Conservation (phyloP, 192 early-diverging fungal species). For the Gorgonomyces haynaldii region DNA sequence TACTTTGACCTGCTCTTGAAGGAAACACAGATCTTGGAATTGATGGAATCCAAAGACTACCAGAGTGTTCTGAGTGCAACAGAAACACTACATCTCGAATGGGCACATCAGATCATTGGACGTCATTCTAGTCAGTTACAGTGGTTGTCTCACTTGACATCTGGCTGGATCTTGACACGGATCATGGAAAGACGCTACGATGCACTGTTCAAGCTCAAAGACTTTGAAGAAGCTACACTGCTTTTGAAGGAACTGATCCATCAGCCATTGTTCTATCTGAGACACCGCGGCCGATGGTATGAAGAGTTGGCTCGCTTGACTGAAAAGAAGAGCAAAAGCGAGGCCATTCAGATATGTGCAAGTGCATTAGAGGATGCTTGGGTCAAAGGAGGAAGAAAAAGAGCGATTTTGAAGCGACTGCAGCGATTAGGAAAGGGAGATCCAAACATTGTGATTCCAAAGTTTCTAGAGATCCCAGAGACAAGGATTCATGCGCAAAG, state of each 20-base stretch:
- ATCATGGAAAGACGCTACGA: slow-evolving; percentile 9
- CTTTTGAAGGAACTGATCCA: slow-evolving; percentile 9
- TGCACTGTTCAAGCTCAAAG: slow-evolving; percentile 2
- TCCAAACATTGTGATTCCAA: background rate
- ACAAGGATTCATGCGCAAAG: no score
- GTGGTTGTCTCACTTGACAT: slow-evolving; percentile 20
- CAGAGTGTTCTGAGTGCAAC: no score
- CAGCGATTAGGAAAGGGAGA: background rate
- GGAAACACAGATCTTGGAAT: no score
- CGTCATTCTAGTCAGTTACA: no score
- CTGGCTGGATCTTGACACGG: slow-evolving; percentile 18
- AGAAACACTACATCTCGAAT: no score
- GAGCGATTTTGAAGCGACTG: slow-evolving; percentile 10
- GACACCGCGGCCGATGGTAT: slow-evolving; percentile 19
- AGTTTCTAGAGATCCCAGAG: no score
- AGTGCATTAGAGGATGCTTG: slow-evolving; percentile 18
- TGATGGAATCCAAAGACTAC: no score
- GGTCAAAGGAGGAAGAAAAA: slow-evolving; percentile 9
- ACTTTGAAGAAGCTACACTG: background rate
- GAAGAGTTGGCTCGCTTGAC: slow-evolving; percentile 17
- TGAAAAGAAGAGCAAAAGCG: background rate
- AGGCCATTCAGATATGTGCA: slow-evolving; percentile 11
- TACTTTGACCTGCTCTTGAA: no score
- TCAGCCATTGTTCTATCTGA: slow-evolving; percentile 9
- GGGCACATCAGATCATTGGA: no score